Conservation (phyloP, 2,329 filamentous ascomycete genomes). For the Colletotrichum karsti region DNA sequence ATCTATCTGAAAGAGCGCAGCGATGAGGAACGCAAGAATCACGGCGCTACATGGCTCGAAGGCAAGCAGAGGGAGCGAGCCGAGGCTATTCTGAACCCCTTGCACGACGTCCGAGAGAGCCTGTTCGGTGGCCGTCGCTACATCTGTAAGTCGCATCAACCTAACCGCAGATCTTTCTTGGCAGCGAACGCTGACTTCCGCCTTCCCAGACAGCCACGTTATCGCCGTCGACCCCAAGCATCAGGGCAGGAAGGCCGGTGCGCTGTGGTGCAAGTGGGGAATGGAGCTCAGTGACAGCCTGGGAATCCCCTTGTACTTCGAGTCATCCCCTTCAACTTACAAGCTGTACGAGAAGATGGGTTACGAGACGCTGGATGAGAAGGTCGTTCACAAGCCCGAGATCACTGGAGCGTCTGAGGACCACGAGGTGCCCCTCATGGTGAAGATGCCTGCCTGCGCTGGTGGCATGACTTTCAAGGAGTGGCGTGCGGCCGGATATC, state of each 20-base stretch:
- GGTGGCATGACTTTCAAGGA: conserved; percentile 43
- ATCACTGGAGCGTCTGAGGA: conserved; percentile 43
- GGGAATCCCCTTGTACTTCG: conserved; percentile 54
- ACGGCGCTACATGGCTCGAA: conserved; percentile 54
- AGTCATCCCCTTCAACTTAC: conserved; percentile 51
- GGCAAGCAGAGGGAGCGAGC: conserved; percentile 52
- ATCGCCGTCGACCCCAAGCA: conserved; percentile 53
- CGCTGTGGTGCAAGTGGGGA: conserved; percentile 50
- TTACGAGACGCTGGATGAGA: conserved; percentile 49
- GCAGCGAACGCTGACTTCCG: background rate
- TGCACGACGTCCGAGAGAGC: conserved; percentile 51
- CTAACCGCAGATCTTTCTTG: background rate
- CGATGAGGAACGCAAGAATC: conserved; percentile 51
- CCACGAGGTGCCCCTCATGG: conserved; percentile 50
- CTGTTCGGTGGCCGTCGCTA: conserved; percentile 48
- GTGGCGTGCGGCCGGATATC: conserved; percentile 36
- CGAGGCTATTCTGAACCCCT: conserved; percentile 48
- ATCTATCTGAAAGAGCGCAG: conserved; percentile 46
- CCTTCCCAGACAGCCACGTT: conserved; percentile 46
- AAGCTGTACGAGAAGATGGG: conserved; percentile 56
- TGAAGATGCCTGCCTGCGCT: conserved; percentile 46
- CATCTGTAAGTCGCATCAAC: conserved; percentile 46
- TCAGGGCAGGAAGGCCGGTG: conserved; percentile 52
- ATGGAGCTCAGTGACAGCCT: conserved; percentile 44
- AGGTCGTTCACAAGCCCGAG: conserved; percentile 46